phyloP scores from a whole-genome alignment of 768 basidiomycete genomes.

The Pleurotus tuber-regium region DNA sequence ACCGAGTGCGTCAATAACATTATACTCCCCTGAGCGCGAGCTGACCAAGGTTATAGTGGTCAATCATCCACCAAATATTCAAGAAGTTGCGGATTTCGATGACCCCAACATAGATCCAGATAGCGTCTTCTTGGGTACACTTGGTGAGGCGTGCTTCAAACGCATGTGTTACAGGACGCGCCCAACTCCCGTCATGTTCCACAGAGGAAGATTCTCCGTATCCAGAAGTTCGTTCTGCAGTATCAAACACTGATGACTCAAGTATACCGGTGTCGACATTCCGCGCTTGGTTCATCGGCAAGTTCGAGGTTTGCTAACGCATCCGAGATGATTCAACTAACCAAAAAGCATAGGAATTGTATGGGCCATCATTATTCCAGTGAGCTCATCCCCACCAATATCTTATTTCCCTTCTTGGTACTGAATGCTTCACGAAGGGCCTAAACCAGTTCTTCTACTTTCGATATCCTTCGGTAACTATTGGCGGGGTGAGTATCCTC shows the following conservation, averaged over 20 bases:
- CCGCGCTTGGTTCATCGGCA: constrained; percentile 71
- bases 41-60: constrained; percentile 12
- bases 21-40: neutral
- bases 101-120: constrained; percentile 55
- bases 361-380: constrained; percentile 63
- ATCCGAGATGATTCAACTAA: neutral
- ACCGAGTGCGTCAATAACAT: neutral
- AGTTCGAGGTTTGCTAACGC: neutral
- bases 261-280: constrained; percentile 59
- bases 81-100: constrained; percentile 37
- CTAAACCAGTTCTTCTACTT: constrained; percentile 80
- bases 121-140: constrained; percentile 36
- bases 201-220: constrained; percentile 55
- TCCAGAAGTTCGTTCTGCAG: constrained; percentile 54
- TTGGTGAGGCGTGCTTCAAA: constrained; percentile 39
- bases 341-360: constrained; percentile 28
- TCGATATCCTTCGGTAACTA: constrained; percentile 65
- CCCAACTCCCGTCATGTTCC: constrained; percentile 67
- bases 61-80: constrained; percentile 18
- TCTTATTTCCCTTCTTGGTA: neutral
- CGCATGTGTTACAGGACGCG: constrained; percentile 31
- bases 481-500: constrained; percentile 40
- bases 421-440: too few species aligned
- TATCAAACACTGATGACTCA: constrained; percentile 63
- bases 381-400: constrained; percentile 17